Evolutionary conservation across 495 filamentous ascomycete species (phyloP).

Genomic region (Aspergillus ellipticus): DNA sequence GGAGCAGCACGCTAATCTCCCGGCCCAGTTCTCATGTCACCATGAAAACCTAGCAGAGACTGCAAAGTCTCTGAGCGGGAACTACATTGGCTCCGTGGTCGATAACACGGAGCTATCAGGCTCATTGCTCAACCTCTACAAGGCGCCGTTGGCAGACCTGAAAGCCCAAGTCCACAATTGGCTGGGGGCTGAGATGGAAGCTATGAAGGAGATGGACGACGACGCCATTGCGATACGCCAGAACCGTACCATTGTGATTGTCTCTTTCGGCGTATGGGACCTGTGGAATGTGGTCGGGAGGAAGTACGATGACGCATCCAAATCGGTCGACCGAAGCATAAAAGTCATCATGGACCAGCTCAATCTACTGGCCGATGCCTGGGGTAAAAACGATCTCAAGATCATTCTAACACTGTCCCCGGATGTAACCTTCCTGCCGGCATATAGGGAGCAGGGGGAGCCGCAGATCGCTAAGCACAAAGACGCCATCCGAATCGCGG

Average conservation of each 20-base stretch:
- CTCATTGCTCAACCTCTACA: conserved; percentile 23
- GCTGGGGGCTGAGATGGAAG: conserved; percentile 30
- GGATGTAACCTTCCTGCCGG: conserved; percentile 51
- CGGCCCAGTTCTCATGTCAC: conserved; percentile 39
- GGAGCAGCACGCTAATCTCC: conserved; percentile 6
- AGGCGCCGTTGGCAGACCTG: conserved; percentile 35
- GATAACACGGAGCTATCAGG: conserved; percentile 33
- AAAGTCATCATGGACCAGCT: conserved; percentile 44
- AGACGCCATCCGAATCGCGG: conserved; percentile 37
- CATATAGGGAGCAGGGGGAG: conserved; percentile 29
- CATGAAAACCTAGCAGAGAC: conserved; percentile 46
- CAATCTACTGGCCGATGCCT: conserved; percentile 32
- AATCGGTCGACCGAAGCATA: conserved; percentile 41
- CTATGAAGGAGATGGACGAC: conserved; percentile 17
- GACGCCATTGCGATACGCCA: conserved; percentile 23
- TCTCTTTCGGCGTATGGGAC: conserved; percentile 51
- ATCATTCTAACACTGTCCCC: conserved; percentile 46
- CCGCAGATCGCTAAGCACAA: conserved; percentile 32
- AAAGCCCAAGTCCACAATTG: conserved; percentile 41
- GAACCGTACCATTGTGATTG: conserved; percentile 35
- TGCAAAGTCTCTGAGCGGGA: conserved; percentile 24
- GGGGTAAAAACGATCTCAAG: conserved; percentile 39
- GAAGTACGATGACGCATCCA: conserved; percentile 27
- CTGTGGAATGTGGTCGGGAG: conserved; percentile 44
- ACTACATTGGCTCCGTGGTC: conserved; percentile 39